A percentile compares a stretch with the other conserved stretches of the same genome.
phyloP scores from a whole-genome alignment of 139 green algal genomes.

The Tetradesmus obliquus region DNA sequence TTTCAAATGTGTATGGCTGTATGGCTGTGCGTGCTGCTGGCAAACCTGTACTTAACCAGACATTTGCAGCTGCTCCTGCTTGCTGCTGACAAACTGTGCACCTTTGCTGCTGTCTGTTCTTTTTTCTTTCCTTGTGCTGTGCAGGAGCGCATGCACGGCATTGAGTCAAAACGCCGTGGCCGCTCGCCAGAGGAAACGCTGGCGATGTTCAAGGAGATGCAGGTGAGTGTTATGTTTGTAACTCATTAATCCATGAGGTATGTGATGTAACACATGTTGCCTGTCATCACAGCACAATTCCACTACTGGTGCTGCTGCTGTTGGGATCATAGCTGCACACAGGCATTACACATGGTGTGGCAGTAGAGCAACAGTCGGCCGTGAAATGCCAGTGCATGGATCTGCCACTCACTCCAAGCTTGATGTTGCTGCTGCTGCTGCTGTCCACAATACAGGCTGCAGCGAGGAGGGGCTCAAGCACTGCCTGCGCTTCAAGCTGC shows the following conservation, averaged over 20 bases:
- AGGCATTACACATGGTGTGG: no score
- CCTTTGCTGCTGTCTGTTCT: not conserved
- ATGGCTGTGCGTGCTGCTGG: not conserved
- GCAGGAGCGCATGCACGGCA: constrained; percentile 87
- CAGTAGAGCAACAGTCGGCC: no score
- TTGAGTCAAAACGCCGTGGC: constrained; percentile 78
- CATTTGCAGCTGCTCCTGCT: no score
- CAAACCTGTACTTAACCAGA: no score
- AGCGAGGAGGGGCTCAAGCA: constrained; percentile 76
- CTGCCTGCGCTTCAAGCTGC: not conserved
- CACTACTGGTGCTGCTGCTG: no score
- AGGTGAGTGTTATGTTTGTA: constrained; percentile 36
- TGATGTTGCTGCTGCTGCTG: no score
- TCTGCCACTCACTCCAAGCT: not conserved
- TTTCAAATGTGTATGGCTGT: no score
- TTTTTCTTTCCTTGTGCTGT: not conserved
- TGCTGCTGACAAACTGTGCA: not conserved
- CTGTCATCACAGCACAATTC: no score
- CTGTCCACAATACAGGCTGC: not conserved
- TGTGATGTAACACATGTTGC: no score
- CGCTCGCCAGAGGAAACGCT: constrained; percentile 90
- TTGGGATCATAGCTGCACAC: no score
- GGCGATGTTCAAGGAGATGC: constrained; percentile 92
- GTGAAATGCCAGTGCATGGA: no score
- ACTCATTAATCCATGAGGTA: not conserved